phyloP scores from a whole-genome alignment of 768 basidiomycete species.

The Russula sp. region DNA sequence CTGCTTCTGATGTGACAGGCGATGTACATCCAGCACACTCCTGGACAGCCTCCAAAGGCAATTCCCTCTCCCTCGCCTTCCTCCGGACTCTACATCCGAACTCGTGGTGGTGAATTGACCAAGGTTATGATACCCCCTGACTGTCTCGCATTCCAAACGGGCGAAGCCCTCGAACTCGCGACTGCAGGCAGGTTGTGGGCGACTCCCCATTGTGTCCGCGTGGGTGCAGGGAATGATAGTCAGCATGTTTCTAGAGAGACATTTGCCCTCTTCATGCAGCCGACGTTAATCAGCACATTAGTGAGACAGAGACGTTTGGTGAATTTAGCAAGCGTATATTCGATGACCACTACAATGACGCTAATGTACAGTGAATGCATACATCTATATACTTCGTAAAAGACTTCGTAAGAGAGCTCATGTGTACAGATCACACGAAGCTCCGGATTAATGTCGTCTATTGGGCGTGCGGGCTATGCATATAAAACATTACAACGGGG shows the following conservation, averaged over 20 bases:
- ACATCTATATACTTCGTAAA: constrained; percentile 2
- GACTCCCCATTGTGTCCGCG: constrained; percentile 92
- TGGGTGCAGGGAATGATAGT: constrained; percentile 49
- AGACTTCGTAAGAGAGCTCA: neutral
- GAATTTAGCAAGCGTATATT: constrained; percentile 85
- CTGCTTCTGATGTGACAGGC: constrained; percentile 48
- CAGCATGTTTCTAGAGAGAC: constrained; percentile 76
- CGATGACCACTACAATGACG: constrained; percentile 51
- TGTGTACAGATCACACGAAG: neutral
- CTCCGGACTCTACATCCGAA: constrained; percentile 90
- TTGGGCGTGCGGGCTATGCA: neutral
- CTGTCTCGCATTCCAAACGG: constrained; percentile 94
- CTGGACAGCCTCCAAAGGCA: constrained; percentile 41
- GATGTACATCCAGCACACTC: constrained; percentile 67
- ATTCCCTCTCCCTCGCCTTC: constrained; percentile 67
- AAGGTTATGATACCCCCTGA: constrained; percentile 85
- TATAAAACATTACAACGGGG: neutral
- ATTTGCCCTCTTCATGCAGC: constrained; percentile 87
- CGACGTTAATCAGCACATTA: constrained; percentile 77
- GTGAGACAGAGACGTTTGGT: constrained; percentile 74
- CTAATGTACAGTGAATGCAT: constrained; percentile 24
- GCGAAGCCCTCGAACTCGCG: constrained; percentile 89
- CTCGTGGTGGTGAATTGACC: constrained; percentile 70
- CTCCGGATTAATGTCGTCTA: constrained; percentile 15
- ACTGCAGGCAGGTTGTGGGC: constrained; percentile 79